Percentiles rank a stretch among this genome's conserved stretches.
Conservation (phyloP, 2,329 filamentous ascomycete species). For the Fusarium sp. region DNA sequence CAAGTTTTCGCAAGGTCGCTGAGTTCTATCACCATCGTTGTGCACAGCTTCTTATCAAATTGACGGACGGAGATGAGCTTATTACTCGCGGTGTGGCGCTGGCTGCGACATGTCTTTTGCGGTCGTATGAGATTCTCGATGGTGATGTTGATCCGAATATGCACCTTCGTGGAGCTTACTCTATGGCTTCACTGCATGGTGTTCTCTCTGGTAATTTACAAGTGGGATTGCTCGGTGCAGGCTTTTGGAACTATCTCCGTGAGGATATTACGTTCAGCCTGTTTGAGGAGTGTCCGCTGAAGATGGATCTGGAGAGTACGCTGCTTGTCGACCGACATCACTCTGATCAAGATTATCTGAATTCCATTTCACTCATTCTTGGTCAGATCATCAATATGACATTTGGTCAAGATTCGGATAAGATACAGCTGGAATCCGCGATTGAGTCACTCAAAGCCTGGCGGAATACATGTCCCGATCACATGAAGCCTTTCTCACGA, state of each 20-base stretch:
- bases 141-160: conserved; percentile 58
- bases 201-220: conserved; percentile 39
- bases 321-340: conserved; percentile 29
- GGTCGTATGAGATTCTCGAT: conserved; percentile 63
- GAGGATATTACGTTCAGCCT: conserved; percentile 68
- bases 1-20: conserved; percentile 47
- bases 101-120: conserved; percentile 60
- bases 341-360: conserved; percentile 50
- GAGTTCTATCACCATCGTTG: conserved; percentile 58
- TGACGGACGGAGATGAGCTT: conserved; percentile 50
- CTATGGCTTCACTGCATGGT: conserved; percentile 53
- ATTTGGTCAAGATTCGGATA: conserved; percentile 42
- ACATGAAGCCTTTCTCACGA: conserved; percentile 51
- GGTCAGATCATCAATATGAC: conserved; percentile 58
- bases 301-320: conserved; percentile 54
- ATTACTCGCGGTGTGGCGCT: conserved; percentile 56
- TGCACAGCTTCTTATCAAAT: conserved; percentile 54
- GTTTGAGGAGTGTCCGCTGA: conserved; percentile 57
- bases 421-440: conserved; percentile 39
- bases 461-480: conserved; percentile 49
- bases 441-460: conserved; percentile 48
- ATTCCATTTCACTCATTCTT: conserved; percentile 58
- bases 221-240: conserved; percentile 54
- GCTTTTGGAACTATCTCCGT: conserved; percentile 65
- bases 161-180: conserved; percentile 62